Evolutionary conservation across 306 rosid species (phyloP).

Genomic region (Vachellia collinsii): DNA sequence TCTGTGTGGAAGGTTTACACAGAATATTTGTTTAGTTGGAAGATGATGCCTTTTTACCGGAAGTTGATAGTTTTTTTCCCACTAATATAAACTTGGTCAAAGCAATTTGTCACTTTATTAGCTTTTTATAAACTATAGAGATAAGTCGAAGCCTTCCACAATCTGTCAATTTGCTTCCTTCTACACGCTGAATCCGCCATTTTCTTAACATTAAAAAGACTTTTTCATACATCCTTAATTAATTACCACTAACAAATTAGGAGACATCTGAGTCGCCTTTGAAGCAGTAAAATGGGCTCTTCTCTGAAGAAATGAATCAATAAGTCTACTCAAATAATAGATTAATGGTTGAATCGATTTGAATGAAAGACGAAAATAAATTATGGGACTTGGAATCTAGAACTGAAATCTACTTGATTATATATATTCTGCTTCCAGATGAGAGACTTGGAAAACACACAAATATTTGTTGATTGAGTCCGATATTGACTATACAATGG

Average conservation of each 20-base stretch:
- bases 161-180: not conserved
- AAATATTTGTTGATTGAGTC: not conserved
- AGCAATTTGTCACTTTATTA: not conserved
- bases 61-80: too few relatives aligned
- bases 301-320: not conserved
- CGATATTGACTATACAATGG: not conserved
- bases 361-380: not conserved
- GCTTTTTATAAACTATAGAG: not conserved
- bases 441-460: not conserved
- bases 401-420: not conserved
- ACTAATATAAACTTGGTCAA: not conserved
- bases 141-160: constrained; percentile 9
- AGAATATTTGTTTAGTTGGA: too few relatives aligned
- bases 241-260: not conserved
- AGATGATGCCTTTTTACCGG: not conserved
- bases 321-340: not conserved
- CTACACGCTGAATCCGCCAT: not conserved
- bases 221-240: not conserved
- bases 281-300: not conserved
- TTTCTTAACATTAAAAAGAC: not conserved
- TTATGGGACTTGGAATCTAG: not conserved
- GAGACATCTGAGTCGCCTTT: not conserved
- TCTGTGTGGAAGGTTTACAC: too few relatives aligned
- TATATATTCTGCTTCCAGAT: not conserved
- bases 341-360: not conserved